Evolutionary conservation across 768 basidiomycete genomes (phyloP).

Genomic region (Phanerochaete sordida): DNA sequence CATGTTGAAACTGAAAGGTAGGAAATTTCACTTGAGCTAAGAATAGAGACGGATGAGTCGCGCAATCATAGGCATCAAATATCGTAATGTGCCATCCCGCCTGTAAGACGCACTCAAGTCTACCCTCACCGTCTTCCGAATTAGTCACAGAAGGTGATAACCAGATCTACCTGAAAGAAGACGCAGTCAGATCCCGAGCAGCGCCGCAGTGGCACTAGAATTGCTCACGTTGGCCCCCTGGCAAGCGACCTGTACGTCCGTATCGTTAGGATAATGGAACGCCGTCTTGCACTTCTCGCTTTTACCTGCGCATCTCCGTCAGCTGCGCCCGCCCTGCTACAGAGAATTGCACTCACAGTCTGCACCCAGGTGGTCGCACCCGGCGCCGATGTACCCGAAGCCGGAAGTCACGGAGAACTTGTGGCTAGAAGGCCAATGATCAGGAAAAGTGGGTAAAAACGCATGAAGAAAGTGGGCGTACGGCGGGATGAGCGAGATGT

Average conservation of each 20-base stretch:
- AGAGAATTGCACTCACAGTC: constrained; percentile 39
- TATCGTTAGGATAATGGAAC: constrained; percentile 34
- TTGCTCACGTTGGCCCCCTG: constrained; percentile 31
- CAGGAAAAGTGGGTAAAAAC: neutral
- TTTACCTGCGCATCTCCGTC: too few species aligned
- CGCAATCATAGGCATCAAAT: too few species aligned
- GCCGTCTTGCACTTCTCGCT: constrained; percentile 31
- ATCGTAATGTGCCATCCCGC: too few species aligned
- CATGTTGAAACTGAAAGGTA: too few species aligned
- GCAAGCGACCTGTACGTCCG: constrained; percentile 37
- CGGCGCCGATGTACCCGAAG: constrained; percentile 40
- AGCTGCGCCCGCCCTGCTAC: too few species aligned
- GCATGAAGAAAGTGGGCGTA: constrained; percentile 19
- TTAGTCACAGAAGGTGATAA: too few species aligned
- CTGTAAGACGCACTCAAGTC: too few species aligned
- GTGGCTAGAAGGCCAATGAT: constrained; percentile 24
- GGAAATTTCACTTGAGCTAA: too few species aligned
- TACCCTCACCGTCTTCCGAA: too few species aligned
- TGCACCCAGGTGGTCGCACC: constrained; percentile 40
- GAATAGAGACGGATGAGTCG: too few species aligned
- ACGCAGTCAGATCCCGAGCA: too few species aligned
- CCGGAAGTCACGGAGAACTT: constrained; percentile 37
- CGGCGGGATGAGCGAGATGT: constrained; percentile 39
- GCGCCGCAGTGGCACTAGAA: neutral
- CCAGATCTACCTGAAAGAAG: too few species aligned